phyloP scores from a whole-genome alignment of 1,284 basidiomycete genomes.

The Pterula multifida region DNA sequence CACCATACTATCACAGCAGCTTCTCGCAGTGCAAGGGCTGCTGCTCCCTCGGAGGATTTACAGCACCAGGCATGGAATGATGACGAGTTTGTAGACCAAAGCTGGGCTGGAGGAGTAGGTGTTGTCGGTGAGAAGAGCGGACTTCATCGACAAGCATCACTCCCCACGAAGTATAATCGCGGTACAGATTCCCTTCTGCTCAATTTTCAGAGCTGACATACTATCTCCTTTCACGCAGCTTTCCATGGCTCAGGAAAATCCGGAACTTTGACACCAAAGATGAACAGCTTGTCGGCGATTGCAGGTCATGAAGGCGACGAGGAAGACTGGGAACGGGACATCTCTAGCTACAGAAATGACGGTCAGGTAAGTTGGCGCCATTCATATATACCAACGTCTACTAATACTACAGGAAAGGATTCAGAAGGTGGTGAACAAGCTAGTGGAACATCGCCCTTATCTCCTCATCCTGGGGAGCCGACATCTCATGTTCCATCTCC shows the following conservation, averaged over 20 bases:
- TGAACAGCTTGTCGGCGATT: constrained; percentile 72
- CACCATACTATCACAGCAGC: constrained; percentile 75
- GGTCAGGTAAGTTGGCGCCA: constrained; percentile 8
- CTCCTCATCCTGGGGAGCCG: constrained; percentile 39
- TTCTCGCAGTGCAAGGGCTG: constrained; percentile 48
- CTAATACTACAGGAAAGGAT: neutral
- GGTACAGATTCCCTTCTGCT: constrained; percentile 24
- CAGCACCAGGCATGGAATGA: constrained; percentile 57
- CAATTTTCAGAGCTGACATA: constrained; percentile 10
- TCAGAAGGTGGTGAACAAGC: constrained; percentile 6
- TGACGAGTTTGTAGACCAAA: constrained; percentile 64
- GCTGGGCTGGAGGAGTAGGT: constrained; percentile 69
- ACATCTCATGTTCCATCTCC: constrained; percentile 48
- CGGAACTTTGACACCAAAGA: constrained; percentile 53
- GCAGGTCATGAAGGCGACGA: constrained; percentile 76
- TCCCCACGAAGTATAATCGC: constrained; percentile 70
- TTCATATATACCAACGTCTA: constrained; percentile 4
- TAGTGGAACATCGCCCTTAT: constrained; percentile 36
- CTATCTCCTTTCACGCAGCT: constrained; percentile 21
- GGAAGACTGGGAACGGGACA: constrained; percentile 69
- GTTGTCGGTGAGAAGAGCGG: constrained; percentile 71
- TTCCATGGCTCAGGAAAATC: constrained; percentile 37
- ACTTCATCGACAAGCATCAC: constrained; percentile 67
- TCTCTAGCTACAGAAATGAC: constrained; percentile 45
- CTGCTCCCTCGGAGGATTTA: constrained; percentile 38